phyloP scores from a whole-genome alignment of 192 early-diverging fungal genomes.

The Umbelopsis sp. region DNA sequence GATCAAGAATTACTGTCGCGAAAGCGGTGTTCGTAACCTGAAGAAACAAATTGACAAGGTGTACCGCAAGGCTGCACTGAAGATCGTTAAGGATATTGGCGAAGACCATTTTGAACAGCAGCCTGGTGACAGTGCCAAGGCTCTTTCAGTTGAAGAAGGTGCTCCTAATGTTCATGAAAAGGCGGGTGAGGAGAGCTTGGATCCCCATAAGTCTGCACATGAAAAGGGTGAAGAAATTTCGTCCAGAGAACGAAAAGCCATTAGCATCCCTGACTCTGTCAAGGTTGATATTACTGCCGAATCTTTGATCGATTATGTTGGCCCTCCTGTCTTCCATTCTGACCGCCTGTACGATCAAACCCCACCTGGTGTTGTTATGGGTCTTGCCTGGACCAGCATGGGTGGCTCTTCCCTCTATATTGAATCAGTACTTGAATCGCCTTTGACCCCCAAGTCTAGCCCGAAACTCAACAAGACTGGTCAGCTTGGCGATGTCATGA shows the following conservation, averaged over 20 bases:
- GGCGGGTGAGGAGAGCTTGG: conserved; percentile 33
- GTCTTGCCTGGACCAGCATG: conserved; percentile 96
- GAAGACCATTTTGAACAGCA: conserved; percentile 32
- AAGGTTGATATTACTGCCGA: conserved; percentile 66
- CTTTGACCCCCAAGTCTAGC: conserved; percentile 57
- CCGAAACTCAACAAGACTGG: conserved; percentile 82
- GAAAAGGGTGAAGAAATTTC: conserved; percentile 34
- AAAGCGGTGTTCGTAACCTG: conserved; percentile 96
- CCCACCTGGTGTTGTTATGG: conserved; percentile 96
- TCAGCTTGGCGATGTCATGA: conserved; percentile 99
- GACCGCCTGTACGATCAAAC: conserved; percentile 93
- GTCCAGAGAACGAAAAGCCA: conserved; percentile 44
- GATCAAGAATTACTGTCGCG: conserved; percentile 92
- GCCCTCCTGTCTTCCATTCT: conserved; percentile 81
- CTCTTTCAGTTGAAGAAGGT: conserved; percentile 19
- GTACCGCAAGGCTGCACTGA: conserved; percentile 93
- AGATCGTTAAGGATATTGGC: conserved; percentile 72
- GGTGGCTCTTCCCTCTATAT: conserved; percentile 93
- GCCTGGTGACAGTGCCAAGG: conserved; percentile 21
- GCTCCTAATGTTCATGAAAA: conserved; percentile 38
- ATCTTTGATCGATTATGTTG: conserved; percentile 92
- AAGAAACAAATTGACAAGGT: conserved; percentile 99
- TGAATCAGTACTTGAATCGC: conserved; percentile 89
- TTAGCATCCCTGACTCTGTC: conserved; percentile 55
- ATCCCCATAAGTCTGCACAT: conserved; percentile 31